A percentile compares a stretch with the other conserved stretches of the same genome.
Evolutionary conservation across 805 yeast species (phyloP).

Genomic region (Candida adriatica): DNA sequence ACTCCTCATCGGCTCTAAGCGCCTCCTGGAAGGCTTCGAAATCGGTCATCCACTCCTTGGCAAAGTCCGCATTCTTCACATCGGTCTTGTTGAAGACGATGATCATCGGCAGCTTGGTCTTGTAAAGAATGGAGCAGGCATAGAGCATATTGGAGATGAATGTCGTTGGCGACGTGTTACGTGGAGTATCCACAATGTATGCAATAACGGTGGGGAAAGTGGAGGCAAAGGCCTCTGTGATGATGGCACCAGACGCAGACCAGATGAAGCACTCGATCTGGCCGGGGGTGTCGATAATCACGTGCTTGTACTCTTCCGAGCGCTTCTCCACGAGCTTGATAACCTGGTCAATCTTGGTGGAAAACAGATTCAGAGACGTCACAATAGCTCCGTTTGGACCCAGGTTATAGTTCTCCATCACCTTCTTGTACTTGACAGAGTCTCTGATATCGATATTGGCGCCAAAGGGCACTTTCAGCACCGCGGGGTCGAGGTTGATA

Average conservation of each 20-base stretch:
- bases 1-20: slow-evolving; percentile 56
- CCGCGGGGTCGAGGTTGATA: slow-evolving; percentile 94
- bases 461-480: slow-evolving; percentile 85
- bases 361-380: slow-evolving; percentile 83
- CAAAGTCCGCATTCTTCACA: slow-evolving; percentile 76
- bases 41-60: slow-evolving; percentile 96
- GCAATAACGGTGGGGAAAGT: slow-evolving; percentile 95
- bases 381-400: slow-evolving; percentile 99
- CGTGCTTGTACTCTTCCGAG: slow-evolving; percentile 46
- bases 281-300: slow-evolving; percentile 95
- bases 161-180: slow-evolving; percentile 90
- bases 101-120: slow-evolving; percentile 94
- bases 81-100: slow-evolving; percentile 95
- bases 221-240: slow-evolving; percentile 94
- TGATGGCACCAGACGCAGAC: slow-evolving; percentile 96
- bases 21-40: slow-evolving; percentile 88
- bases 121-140: slow-evolving; percentile 94
- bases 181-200: slow-evolving; percentile 92
- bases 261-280: slow-evolving; percentile 98
- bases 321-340: slow-evolving; percentile 79
- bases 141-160: slow-evolving; percentile 97
- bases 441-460: slow-evolving; percentile 95
- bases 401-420: slow-evolving; percentile 88
- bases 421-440: slow-evolving; percentile 90
- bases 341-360: slow-evolving; percentile 96